Evolutionary conservation across 2,329 filamentous ascomycete genomes (phyloP).

Genomic region (Cryphonectria japonica): DNA sequence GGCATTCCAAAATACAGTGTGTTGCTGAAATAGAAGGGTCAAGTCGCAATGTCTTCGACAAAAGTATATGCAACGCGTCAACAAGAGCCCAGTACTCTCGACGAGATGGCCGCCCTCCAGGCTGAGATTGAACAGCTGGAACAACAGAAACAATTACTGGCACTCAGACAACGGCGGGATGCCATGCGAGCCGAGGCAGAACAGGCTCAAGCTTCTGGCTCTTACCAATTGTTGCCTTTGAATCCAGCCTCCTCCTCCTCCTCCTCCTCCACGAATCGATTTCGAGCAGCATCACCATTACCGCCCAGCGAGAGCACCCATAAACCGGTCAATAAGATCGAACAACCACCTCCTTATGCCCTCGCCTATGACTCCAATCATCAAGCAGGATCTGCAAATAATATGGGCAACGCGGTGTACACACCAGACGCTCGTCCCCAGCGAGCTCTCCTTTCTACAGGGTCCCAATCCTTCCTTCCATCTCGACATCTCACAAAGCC

Average conservation of each 20-base stretch:
- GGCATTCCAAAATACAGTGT: neutral
- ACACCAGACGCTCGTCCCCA: neutral
- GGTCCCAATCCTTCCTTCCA: neutral
- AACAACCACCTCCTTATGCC: neutral
- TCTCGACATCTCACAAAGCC: conserved; percentile 17
- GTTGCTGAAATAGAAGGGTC: neutral
- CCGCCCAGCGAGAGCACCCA: neutral
- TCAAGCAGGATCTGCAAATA: neutral
- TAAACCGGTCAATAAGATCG: neutral
- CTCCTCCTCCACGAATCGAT: neutral
- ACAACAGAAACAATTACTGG: neutral
- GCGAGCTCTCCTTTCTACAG: neutral
- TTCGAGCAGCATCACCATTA: neutral
- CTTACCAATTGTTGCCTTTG: neutral
- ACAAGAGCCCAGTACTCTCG: neutral
- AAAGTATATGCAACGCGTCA: too few relatives aligned
- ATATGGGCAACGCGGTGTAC: neutral
- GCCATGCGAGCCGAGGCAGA: neutral
- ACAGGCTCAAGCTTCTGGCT: neutral
- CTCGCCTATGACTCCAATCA: neutral
- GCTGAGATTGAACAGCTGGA: conserved; percentile 1
- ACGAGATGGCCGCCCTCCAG: conserved; percentile 1
- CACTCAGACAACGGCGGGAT: neutral
- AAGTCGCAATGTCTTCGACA: neutral
- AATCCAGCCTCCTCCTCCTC: neutral